Evolutionary conservation across 2,329 filamentous ascomycete genomes (phyloP).

Genomic region (Talaromyces amestolkiae): DNA sequence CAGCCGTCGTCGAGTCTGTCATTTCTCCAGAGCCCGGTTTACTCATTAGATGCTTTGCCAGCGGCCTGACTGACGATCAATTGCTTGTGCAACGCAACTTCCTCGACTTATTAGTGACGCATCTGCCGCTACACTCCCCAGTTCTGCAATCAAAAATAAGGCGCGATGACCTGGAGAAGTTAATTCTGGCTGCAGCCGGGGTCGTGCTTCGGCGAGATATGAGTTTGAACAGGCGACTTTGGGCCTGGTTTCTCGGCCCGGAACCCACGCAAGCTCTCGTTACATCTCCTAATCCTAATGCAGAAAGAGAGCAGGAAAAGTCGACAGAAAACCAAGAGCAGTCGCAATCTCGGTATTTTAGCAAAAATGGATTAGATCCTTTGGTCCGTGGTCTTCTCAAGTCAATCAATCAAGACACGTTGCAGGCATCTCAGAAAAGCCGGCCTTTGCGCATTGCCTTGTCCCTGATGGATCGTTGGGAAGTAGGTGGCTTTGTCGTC

Average conservation of each 20-base stretch:
- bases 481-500: conserved; percentile 86
- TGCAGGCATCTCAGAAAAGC: conserved; percentile 65
- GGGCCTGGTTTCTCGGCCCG: conserved; percentile 92
- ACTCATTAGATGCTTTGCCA: conserved; percentile 85
- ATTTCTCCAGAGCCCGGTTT: conserved; percentile 82
- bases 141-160: conserved; percentile 76
- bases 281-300: conserved; percentile 29
- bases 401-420: conserved; percentile 64
- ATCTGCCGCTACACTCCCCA: conserved; percentile 78
- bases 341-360: conserved; percentile 76
- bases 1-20: conserved; percentile 46
- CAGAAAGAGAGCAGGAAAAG: conserved; percentile 27
- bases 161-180: conserved; percentile 70
- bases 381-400: conserved; percentile 71
- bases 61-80: conserved; percentile 82
- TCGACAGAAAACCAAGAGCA: conserved; percentile 43
- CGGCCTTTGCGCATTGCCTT: conserved; percentile 87
- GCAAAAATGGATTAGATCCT: conserved; percentile 70
- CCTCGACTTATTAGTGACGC: conserved; percentile 84
- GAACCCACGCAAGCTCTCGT: conserved; percentile 48
- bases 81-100: conserved; percentile 91
- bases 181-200: conserved; percentile 78
- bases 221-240: conserved; percentile 92
- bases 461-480: conserved; percentile 97
- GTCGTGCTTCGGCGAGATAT: conserved; percentile 91